phyloP scores from a whole-genome alignment of 2,329 filamentous ascomycete genomes.

The Corniculantispora saksenae region DNA sequence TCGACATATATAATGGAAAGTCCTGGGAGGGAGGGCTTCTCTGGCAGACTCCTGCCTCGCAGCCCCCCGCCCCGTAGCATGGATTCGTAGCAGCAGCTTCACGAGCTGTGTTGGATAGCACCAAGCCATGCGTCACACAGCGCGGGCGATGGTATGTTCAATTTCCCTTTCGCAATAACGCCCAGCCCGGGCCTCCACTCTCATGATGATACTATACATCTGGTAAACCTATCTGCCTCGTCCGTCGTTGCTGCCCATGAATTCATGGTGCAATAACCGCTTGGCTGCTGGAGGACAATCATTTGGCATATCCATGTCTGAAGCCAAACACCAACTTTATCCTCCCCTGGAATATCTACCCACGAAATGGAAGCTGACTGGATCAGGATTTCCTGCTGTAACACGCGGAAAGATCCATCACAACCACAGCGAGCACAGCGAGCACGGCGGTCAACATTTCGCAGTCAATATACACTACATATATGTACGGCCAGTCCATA shows the following conservation, averaged over 20 bases:
- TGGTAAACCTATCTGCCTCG: slow-evolving; percentile 43
- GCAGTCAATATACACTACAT: slow-evolving; percentile 5
- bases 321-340: background rate
- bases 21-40: background rate
- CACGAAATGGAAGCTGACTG: background rate
- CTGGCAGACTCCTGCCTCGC: background rate
- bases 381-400: background rate
- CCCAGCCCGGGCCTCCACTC: background rate
- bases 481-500: slow-evolving; percentile 11
- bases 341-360: background rate
- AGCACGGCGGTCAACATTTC: slow-evolving; percentile 1
- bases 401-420: background rate
- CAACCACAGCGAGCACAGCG: background rate
- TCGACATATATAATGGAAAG: background rate
- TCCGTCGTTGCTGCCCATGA: slow-evolving; percentile 28
- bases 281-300: slow-evolving; percentile 30
- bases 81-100: background rate
- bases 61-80: background rate
- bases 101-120: background rate
- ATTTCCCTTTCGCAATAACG: background rate
- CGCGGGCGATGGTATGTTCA: slow-evolving; percentile 16
- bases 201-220: slow-evolving; percentile 42
- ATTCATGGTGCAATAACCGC: slow-evolving; percentile 28
- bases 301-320: slow-evolving; percentile 11
- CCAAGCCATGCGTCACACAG: background rate